A percentile compares a stretch with the other conserved stretches of the same genome.
phyloP scores from a whole-genome alignment of 2,329 filamentous ascomycete species.

The Botrytis fragariae region DNA sequence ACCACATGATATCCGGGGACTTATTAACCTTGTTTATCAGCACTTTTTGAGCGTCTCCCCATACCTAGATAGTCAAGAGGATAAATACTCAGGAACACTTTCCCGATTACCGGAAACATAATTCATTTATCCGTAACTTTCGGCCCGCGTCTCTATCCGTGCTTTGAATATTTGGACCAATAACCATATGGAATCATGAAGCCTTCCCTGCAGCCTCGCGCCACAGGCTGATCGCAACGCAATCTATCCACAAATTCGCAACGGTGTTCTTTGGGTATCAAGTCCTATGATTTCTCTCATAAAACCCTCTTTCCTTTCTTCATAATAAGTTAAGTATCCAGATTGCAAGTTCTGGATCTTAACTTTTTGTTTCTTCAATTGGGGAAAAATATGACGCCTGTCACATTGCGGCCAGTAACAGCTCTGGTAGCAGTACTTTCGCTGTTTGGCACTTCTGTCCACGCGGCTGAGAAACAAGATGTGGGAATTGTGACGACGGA shows the following conservation, averaged over 20 bases:
- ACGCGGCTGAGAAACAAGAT: slow-evolving; percentile 31
- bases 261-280: slow-evolving; percentile 21
- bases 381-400: slow-evolving; percentile 28
- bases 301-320: slow-evolving; percentile 6
- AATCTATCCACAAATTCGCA: slow-evolving; percentile 25
- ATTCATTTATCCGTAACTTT: slow-evolving; percentile 19
- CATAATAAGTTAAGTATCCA: slow-evolving; percentile 29
- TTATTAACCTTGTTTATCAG: background rate
- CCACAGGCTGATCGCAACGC: slow-evolving; percentile 30
- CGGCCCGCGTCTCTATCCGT: slow-evolving; percentile 9
- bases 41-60: background rate
- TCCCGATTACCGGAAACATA: slow-evolving; percentile 7
- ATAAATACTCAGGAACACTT: slow-evolving; percentile 11
- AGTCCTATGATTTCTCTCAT: slow-evolving; percentile 2
- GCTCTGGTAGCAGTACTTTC: slow-evolving; percentile 25
- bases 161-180: background rate
- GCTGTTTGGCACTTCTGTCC: slow-evolving; percentile 1
- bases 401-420: slow-evolving; percentile 23
- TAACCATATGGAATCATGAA: background rate
- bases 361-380: slow-evolving; percentile 21
- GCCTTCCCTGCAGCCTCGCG: slow-evolving; percentile 33
- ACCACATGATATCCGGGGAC: background rate
- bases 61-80: background rate
- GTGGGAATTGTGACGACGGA: slow-evolving; percentile 38
- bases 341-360: slow-evolving; percentile 6